Conservation (phyloP, 1,139 yeast species). For the Saccharomyces hybrid region DNA sequence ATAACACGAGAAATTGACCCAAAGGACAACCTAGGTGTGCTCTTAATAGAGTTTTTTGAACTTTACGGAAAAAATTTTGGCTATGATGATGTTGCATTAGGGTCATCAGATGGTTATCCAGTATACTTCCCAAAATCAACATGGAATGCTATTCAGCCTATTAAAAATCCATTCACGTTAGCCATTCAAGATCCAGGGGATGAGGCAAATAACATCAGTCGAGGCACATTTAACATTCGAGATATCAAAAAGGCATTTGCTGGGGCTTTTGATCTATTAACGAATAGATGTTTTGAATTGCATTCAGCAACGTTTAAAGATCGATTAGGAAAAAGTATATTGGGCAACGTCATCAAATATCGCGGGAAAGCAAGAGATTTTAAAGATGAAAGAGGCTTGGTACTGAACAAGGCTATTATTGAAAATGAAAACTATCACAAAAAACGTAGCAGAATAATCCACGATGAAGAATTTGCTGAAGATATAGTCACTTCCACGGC, state of each 20-base stretch:
- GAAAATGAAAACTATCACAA: constrained; percentile 31
- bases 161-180: constrained; percentile 53
- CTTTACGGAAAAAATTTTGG: constrained; percentile 88
- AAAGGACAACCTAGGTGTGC: constrained; percentile 72
- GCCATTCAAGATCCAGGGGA: constrained; percentile 92
- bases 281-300: constrained; percentile 60
- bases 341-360: constrained; percentile 74
- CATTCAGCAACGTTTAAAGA: constrained; percentile 53
- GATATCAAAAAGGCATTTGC: constrained; percentile 83
- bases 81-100: constrained; percentile 68
- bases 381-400: constrained; percentile 63
- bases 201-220: constrained; percentile 67
- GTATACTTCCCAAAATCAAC: constrained; percentile 51
- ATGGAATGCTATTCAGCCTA: constrained; percentile 44
- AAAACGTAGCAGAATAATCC: constrained; percentile 28
- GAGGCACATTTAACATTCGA: constrained; percentile 77
- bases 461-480: constrained; percentile 18
- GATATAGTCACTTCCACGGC: constrained; percentile 15
- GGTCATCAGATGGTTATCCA: constrained; percentile 49
- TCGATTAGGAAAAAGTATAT: constrained; percentile 65
- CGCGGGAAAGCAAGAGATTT: constrained; percentile 74
- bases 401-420: constrained; percentile 51
- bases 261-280: constrained; percentile 79
- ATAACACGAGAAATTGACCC: constrained; percentile 63
- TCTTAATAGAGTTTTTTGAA: constrained; percentile 88